Base-by-base conservation (phyloP, 1,139 yeast species). In the Spathaspora jeffriesii region DNA sequence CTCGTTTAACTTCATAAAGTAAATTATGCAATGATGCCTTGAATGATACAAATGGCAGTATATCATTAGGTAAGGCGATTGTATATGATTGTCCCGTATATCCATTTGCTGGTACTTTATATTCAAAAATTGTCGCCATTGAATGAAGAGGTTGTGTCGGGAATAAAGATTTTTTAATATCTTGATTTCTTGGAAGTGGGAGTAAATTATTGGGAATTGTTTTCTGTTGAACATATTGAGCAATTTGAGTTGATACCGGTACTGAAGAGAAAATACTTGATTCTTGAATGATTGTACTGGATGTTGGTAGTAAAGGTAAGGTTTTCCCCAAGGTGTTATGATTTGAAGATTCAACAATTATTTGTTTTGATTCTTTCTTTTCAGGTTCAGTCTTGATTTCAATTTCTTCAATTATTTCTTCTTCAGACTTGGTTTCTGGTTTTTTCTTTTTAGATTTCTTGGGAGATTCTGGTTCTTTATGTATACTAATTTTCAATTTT, bases 71-170 rank as follows among this genome's bases (percentile, higher is more conserved):
- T 43, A 81, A 64, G 0, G 70, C 57, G 5, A 80, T 44, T 0
- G 81, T 61, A 52, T 71, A 76, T 5, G 78, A 65, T 50, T 72
- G 76, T 14, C 68, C 58, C 11, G 73, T 65, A 50, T 65, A 74
- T 1, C 81, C 81, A 41, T 70, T 68, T 1, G 82, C 68, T 11
- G 70, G 68, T 50, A 79, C 68, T 45, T 65, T 67, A 55, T 76
- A 79, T 47, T 79, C 82, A 51, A 78, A 76, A 58, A 64, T 58
- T n/a, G 66, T 57, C 21, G 61, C 63, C 37, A 56, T 52, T 25
- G 64, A 56, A 45, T 60, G 62, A 8, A 49, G 52, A 2, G 63
- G 57, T 11, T 63, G 71, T 1, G 67, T 58, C 4, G 78, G 76
- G 53, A 73, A 73, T 34, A 74, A 57, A 0, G 66, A 54, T 37